Base-by-base conservation (phyloP, 1,284 basidiomycete genomes). In the Melanopsichium pennsylvanicum region DNA sequence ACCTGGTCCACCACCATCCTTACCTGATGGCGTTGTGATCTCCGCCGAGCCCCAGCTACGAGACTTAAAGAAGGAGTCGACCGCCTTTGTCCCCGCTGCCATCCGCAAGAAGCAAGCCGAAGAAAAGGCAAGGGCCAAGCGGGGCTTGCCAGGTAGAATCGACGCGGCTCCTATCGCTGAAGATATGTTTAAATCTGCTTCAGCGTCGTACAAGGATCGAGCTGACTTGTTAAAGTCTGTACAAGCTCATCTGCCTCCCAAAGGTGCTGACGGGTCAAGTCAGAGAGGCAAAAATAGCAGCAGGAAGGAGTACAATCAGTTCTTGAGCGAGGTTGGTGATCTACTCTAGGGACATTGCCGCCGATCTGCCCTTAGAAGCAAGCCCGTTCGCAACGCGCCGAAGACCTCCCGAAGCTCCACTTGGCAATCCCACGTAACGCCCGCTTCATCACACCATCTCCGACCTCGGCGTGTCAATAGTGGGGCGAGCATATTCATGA, bases 21-120 rank as follows among this genome's bases (percentile, higher is more conserved):
- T 44, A n/a, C 60, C 59, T 5, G 38, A 52, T 42, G 55, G 58
- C 31, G 58, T 61, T 6, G 59, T 70, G 13, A 55, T 80, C 25
- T 70, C 68, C 11, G 74, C 79, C 12, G 70, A 64, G 25, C 80
- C 80, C 3, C 72, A 79, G 41, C 48, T 81, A 34, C 79, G 79
- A 18, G 72, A 80, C 47, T 51, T 80, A 18, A 75, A 74, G 47
- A 74, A 72, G 21, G 78, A 80, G 33, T 59, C 75, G 1, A 77
- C 78, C 5, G 55, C 68, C 3, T 81, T 81, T 35, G 71, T 81
- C 1, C 80, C 80, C 5, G 47, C 76, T 4, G 62, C 74, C 3
- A 54, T 79, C 23, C 67, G 76, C 13, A 75, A 71, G 41, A 75
- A 72, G 34, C 50, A 59, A 22, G 61, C 67, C 35, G 63, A 70